These are phyloP conservation scores for Phytopythium chamaehyphon DNA, from an alignment of 352 stramenopile genomes.

Conservation along the genomic window DNA sequence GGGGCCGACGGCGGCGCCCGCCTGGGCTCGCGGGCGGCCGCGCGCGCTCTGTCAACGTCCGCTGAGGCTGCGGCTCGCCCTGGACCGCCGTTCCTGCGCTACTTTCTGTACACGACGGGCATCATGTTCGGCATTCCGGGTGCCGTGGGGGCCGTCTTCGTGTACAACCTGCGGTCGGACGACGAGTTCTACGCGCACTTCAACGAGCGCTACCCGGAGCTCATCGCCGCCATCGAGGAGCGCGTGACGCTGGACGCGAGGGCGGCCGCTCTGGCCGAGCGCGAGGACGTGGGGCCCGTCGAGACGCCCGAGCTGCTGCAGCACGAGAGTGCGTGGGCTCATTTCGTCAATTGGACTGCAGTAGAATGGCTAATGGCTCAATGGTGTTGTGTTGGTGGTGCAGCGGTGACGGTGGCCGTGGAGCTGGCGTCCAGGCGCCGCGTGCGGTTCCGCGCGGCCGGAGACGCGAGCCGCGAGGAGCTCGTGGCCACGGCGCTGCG, in stretches of 20 bases:
- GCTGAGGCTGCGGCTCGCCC: conserved; percentile 3
- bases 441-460: conserved; percentile 53
- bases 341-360: too few species aligned
- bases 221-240: conserved; percentile 61
- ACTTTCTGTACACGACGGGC: conserved; percentile 70
- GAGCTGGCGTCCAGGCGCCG: conserved; percentile 47
- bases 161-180: conserved; percentile 82
- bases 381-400: too few species aligned
- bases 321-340: conserved; percentile 69
- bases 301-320: conserved; percentile 46
- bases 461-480: conserved; percentile 51
- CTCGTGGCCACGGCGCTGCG: conserved; percentile 57
- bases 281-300: conserved; percentile 68
- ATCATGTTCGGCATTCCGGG: conserved; percentile 78
- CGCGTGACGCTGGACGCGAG: conserved; percentile 60
- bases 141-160: conserved; percentile 56
- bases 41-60: conserved; percentile 9
- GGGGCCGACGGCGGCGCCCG: conserved; percentile 6
- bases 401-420: conserved; percentile 57
- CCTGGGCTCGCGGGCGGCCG: background rate
- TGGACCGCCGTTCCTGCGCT: conserved; percentile 58
- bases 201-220: conserved; percentile 74
- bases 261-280: conserved; percentile 32
- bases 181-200: conserved; percentile 85
- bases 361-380: too few species aligned